phyloP scores from a whole-genome alignment of 2,329 filamentous ascomycete genomes.

The Ophioceras dolichostomum region DNA sequence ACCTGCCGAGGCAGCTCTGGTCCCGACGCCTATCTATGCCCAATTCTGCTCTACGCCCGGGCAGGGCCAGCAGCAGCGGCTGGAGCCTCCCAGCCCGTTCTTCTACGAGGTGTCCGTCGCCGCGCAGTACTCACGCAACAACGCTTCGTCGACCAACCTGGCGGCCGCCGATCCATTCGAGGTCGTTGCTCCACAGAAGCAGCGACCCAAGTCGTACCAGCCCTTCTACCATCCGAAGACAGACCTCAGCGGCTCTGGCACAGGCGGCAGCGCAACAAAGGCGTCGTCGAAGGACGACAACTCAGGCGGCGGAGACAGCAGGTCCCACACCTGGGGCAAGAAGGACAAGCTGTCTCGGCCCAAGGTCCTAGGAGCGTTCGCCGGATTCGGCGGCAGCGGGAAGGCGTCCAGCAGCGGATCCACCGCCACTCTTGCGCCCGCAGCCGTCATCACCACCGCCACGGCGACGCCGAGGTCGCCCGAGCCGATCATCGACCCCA shows the following conservation, averaged over 20 bases:
- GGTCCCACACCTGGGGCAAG: constrained; percentile 13
- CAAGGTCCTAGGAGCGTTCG: constrained; percentile 24
- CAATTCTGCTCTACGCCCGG: constrained; percentile 45
- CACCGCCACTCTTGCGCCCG: no score
- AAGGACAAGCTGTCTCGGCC: constrained; percentile 28
- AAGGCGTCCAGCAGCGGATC: constrained; percentile 10
- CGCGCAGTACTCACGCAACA: constrained; percentile 4
- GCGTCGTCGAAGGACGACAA: constrained; percentile 10
- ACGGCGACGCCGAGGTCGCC: background rate
- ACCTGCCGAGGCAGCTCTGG: constrained; percentile 33
- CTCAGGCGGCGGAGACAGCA: background rate
- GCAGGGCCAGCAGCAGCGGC: constrained; percentile 11
- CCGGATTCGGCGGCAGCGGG: constrained; percentile 22
- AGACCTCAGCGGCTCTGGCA: constrained; percentile 10
- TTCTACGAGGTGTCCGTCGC: constrained; percentile 5
- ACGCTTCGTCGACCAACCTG: constrained; percentile 5
- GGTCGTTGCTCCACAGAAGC: constrained; percentile 18
- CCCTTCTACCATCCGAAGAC: constrained; percentile 15
- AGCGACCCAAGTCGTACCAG: constrained; percentile 40
- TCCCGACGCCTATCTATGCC: constrained; percentile 70
- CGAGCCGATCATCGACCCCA: constrained; percentile 39
- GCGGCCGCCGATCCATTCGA: constrained; percentile 9
- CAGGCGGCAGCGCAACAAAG: constrained; percentile 6
- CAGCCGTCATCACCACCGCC: no score
- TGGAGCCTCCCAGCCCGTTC: constrained; percentile 7